Evolutionary conservation across 176 grass and related monocot species (phyloP).

Genomic region (Poa annua): DNA sequence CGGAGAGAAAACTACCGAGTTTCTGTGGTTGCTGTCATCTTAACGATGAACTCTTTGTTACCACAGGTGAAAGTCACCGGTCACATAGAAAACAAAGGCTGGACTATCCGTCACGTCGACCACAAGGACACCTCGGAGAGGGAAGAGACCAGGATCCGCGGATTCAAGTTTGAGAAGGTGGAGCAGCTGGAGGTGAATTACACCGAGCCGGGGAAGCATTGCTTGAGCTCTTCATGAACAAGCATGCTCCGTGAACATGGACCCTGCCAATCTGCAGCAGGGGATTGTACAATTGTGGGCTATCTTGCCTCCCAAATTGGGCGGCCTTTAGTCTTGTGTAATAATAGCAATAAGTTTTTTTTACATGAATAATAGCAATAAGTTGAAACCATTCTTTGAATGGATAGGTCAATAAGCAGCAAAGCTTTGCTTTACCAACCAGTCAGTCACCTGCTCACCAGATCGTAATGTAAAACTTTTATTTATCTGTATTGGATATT

Average conservation of each 20-base stretch:
- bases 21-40: neutral
- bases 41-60: neutral
- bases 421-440: neutral
- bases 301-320: neutral
- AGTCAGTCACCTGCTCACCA: no score
- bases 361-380: neutral
- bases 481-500: neutral
- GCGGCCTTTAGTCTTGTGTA: neutral
- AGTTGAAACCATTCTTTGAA: neutral
- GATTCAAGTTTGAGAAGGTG: conserved; percentile 79
- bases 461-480: neutral
- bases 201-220: conserved; percentile 49
- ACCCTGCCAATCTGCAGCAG: conserved; percentile 12
- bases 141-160: conserved; percentile 78
- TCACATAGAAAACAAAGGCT: conserved; percentile 61
- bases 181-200: conserved; percentile 76
- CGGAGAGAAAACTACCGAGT: neutral
- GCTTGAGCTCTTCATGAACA: conserved; percentile 36
- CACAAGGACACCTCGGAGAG: conserved; percentile 72
- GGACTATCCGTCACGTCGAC: conserved; percentile 63
- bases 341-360: neutral
- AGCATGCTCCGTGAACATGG: neutral
- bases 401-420: conserved; percentile 27
- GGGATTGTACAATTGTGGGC: neutral
- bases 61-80: conserved; percentile 69